phyloP scores from a whole-genome alignment of 2,329 filamentous ascomycete genomes.

The Cladosporium sp. region DNA sequence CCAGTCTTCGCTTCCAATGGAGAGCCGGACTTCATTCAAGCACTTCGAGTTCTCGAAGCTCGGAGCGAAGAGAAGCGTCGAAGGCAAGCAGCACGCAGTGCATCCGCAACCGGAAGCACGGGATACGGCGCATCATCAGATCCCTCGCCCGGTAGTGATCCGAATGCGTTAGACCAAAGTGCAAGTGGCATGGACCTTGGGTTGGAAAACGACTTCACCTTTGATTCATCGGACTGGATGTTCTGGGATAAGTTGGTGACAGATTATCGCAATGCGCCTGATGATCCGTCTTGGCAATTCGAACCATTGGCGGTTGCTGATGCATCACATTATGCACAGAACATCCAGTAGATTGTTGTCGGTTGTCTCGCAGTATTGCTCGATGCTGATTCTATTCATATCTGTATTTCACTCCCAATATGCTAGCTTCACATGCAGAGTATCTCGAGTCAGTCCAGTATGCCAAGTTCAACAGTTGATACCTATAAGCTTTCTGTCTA shows the following conservation, averaged over 20 bases:
- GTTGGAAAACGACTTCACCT: conserved; percentile 14
- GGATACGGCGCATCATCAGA: background rate
- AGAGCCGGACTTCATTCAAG: conserved; percentile 18
- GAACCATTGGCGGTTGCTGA: no score
- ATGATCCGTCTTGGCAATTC: background rate
- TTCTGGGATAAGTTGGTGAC: conserved; percentile 23
- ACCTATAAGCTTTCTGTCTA: no score
- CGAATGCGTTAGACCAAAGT: conserved; percentile 1
- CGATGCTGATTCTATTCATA: no score
- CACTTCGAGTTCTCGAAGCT: conserved; percentile 5
- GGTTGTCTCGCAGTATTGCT: no score
- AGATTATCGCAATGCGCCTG: conserved; percentile 14
- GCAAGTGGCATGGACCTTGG: background rate
- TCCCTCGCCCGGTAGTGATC: conserved; percentile 1
- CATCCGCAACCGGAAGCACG: background rate
- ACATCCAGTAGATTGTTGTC: no score
- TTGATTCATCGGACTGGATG: conserved; percentile 21
- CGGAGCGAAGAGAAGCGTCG: conserved; percentile 1
- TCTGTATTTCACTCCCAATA: no score
- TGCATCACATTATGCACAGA: no score
- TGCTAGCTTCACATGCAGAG: no score
- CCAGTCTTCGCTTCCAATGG: background rate
- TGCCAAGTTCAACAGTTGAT: no score
- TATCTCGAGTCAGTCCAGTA: no score
- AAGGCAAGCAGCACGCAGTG: background rate